Evolutionary conservation across 2,329 filamentous ascomycete species (phyloP).

Genomic region (Trichoderma cornu-damae): DNA sequence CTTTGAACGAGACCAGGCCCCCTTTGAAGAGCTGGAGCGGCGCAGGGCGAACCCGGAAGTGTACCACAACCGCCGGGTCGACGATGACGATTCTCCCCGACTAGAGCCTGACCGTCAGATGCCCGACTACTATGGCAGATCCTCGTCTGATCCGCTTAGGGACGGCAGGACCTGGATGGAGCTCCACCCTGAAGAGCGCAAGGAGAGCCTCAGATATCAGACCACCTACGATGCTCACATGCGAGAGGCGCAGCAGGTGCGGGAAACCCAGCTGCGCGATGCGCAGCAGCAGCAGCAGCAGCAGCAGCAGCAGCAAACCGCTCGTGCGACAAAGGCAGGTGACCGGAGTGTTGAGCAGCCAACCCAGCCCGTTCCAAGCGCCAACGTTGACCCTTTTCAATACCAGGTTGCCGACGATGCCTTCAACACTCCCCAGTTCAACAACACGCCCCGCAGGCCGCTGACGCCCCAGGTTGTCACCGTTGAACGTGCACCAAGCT

Average conservation of each 20-base stretch:
- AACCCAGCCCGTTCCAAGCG: constrained; percentile 25
- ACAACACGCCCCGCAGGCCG: constrained; percentile 32
- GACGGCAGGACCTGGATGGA: constrained; percentile 29
- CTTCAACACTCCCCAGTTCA: constrained; percentile 42
- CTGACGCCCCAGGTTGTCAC: constrained; percentile 49
- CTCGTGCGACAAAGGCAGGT: constrained; percentile 28
- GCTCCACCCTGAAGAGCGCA: constrained; percentile 28
- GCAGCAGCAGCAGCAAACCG: not conserved
- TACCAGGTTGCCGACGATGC: constrained; percentile 51
- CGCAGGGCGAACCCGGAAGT: constrained; percentile 4
- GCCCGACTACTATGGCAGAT: constrained; percentile 3
- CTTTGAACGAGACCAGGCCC: constrained; percentile 12
- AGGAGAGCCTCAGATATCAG: constrained; percentile 24
- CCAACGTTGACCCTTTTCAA: constrained; percentile 50
- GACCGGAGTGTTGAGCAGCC: constrained; percentile 22
- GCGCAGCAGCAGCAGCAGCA: constrained; percentile 25
- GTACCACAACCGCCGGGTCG: constrained; percentile 3
- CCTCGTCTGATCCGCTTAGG: constrained; percentile 16
- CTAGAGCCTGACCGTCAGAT: not conserved
- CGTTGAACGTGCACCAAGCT: constrained; percentile 50
- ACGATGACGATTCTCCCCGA: constrained; percentile 1
- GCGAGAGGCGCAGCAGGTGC: not conserved
- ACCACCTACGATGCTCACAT: constrained; percentile 25
- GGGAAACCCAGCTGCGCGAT: constrained; percentile 18
- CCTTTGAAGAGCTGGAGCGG: constrained; percentile 13